These are phyloP conservation scores for Xylogone sp. DNA, from an alignment of 2,329 filamentous ascomycete genomes.

Conservation along the genomic window DNA sequence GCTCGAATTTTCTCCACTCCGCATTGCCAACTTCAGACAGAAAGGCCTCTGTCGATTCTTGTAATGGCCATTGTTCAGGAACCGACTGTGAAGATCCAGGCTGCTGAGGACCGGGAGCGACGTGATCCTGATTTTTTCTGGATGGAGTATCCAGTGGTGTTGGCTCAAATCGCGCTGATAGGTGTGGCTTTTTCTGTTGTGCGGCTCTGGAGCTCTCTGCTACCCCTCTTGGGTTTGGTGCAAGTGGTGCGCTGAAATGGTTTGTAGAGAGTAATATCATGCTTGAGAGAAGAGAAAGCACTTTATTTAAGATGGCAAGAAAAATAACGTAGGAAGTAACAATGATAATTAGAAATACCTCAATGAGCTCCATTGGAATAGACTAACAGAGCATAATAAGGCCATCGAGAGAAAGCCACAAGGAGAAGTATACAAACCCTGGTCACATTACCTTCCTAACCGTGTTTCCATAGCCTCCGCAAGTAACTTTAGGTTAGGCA, in stretches of 20 bases:
- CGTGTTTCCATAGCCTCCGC: too few relatives aligned
- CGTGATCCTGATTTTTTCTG: background rate
- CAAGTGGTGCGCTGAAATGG: background rate
- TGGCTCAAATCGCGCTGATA: background rate
- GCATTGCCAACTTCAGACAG: conserved; percentile 24
- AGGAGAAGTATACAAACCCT: too few relatives aligned
- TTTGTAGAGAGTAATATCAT: background rate
- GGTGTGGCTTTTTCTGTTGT: background rate
- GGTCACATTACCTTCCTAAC: too few relatives aligned
- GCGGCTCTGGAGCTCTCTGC: background rate
- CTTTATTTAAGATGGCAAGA: background rate
- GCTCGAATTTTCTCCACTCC: conserved; percentile 45
- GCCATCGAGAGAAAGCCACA: background rate
- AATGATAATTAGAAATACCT: background rate
- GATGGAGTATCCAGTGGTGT: background rate
- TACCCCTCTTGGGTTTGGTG: background rate
- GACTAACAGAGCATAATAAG: background rate
- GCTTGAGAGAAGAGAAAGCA: background rate
- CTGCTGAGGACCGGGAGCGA: background rate
- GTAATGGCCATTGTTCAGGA: background rate
- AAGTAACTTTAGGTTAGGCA: too few relatives aligned
- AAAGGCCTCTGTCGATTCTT: background rate
- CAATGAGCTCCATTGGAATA: background rate
- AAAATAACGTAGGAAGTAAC: background rate
- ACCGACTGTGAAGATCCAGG: background rate